These are phyloP conservation scores for Pseudomonodictys pantanalensis DNA, from an alignment of 495 filamentous ascomycete genomes.

Conservation along the genomic window DNA sequence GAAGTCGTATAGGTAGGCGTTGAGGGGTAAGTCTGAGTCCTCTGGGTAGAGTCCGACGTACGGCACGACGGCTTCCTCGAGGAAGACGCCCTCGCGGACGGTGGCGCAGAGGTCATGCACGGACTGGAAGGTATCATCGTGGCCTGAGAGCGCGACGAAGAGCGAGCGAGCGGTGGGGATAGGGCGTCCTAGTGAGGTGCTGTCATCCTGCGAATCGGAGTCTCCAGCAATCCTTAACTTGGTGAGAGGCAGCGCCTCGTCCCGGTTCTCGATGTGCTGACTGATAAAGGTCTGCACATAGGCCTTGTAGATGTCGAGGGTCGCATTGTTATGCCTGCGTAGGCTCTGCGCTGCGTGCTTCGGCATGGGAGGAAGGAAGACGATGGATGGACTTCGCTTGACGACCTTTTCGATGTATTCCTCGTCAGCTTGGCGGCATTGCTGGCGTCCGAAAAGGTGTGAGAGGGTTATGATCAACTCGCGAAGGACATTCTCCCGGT, in stretches of 20 bases:
- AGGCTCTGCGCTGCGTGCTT: constrained; percentile 53
- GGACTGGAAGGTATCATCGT: constrained; percentile 57
- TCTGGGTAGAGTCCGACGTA: constrained; percentile 57
- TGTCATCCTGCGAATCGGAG: not conserved
- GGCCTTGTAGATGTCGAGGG: constrained; percentile 58
- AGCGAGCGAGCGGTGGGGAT: constrained; percentile 54
- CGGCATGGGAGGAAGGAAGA: constrained; percentile 63
- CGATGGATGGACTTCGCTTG: constrained; percentile 55
- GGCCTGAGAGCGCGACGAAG: constrained; percentile 70
- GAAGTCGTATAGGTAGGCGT: constrained; percentile 74
- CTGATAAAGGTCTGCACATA: constrained; percentile 68
- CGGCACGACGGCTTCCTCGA: constrained; percentile 69
- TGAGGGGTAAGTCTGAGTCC: constrained; percentile 51
- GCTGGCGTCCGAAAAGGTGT: constrained; percentile 63
- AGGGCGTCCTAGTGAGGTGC: constrained; percentile 14
- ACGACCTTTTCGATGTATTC: constrained; percentile 47
- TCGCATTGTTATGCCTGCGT: constrained; percentile 58
- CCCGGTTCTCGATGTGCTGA: constrained; percentile 55
- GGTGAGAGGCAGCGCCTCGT: constrained; percentile 59
- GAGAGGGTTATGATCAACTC: constrained; percentile 63
- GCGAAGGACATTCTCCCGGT: constrained; percentile 43
- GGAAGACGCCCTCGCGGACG: constrained; percentile 62
- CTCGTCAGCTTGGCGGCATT: constrained; percentile 44
- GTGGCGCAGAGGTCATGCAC: constrained; percentile 63
- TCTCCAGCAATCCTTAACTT: constrained; percentile 46